These are phyloP conservation scores for Kalmanozyma brasiliensis DNA, from an alignment of 1,284 basidiomycete genomes.

Conservation along the genomic window DNA sequence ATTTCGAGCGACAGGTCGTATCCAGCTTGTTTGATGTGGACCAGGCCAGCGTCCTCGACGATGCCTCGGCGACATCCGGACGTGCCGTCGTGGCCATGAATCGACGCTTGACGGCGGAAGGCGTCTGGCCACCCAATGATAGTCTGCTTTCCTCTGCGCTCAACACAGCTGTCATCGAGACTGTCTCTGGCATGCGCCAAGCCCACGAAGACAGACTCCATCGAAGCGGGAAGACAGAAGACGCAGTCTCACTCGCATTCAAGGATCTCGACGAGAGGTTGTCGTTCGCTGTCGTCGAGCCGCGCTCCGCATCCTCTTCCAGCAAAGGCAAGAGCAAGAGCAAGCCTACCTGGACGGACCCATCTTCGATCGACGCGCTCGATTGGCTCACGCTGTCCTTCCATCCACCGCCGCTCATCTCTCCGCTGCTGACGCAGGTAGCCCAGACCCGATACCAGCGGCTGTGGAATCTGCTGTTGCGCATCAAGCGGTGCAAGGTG, in stretches of 20 bases:
- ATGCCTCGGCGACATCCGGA: slow-evolving; percentile 3
- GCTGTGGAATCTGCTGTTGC: slow-evolving; percentile 53
- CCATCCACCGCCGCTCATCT: slow-evolving; percentile 54
- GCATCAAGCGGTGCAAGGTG: slow-evolving; percentile 47
- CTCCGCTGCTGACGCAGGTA: slow-evolving; percentile 50
- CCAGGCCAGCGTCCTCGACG: slow-evolving; percentile 13
- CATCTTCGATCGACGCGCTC: slow-evolving; percentile 46
- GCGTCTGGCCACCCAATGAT: slow-evolving; percentile 51
- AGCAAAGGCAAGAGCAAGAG: slow-evolving; percentile 3
- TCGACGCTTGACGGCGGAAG: slow-evolving; percentile 23
- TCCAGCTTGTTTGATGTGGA: slow-evolving; percentile 51
- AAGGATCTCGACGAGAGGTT: slow-evolving; percentile 55
- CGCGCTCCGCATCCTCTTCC: slow-evolving; percentile 8
- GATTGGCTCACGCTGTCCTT: slow-evolving; percentile 59
- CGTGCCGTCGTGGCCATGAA: slow-evolving; percentile 35
- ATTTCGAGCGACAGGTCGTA: slow-evolving; percentile 38
- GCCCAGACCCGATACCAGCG: slow-evolving; percentile 49
- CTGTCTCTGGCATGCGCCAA: slow-evolving; percentile 42
- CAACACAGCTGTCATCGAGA: slow-evolving; percentile 55
- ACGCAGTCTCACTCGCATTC: slow-evolving; percentile 42
- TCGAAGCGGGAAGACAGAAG: slow-evolving; percentile 15
- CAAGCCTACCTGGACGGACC: slow-evolving; percentile 43
- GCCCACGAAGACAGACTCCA: slow-evolving; percentile 22
- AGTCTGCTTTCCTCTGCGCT: slow-evolving; percentile 43
- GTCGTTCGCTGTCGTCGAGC: slow-evolving; percentile 53